Base-by-base conservation (phyloP, 352 stramenopile species). In the Phytophthora sp. region DNA sequence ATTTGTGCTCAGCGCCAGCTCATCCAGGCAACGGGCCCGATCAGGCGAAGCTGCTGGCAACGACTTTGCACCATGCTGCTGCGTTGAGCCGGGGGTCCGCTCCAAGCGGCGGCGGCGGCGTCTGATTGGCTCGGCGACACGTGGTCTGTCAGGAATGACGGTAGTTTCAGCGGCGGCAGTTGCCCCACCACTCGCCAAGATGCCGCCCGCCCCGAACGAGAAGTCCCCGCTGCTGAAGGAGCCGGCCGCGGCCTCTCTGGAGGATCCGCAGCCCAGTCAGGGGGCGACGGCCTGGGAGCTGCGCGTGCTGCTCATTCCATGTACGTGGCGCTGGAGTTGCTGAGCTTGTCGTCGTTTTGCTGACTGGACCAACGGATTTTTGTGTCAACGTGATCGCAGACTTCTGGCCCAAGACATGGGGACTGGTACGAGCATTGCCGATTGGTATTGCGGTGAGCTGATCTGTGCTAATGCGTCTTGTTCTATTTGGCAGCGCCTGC, bases 321-420 rank as follows among this genome's bases (percentile, higher is more conserved):
- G 84, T 92, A 79, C 26, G 63, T 43, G 12, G n/a, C 4, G 37
- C 35, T 26, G n/a, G 34, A 5, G 18, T 4, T 21, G 9, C 12
- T 37, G 31, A n/a, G 15, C 17, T 18, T 21, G 15, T 3, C 9
- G n/a, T 13, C 11, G 7, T 31, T 53, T 49, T 55, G 8, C n/a
- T 60, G 45, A 65, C 55, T 48, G 31, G 43, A 24, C 12, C 6
- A 42, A 21, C 30, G 38, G 17, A 9, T 30, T n/a, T 42, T 44
- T n/a, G n/a, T n/a, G n/a, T n/a, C n/a, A n/a, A n/a, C n/a, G 50
- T 69, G 41, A 2, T 56, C 30, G 26, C 48, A 92, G 84, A 91
- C 46, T 92, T 91, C 31, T 92, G 84, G 82, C 84, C 81, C 1
- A 84, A 82, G 52, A 83, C 77, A 35, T 91, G 79, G 81, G 66